Conservation (phyloP, 2,329 filamentous ascomycete species). For the Sclerotinia spermophila region DNA sequence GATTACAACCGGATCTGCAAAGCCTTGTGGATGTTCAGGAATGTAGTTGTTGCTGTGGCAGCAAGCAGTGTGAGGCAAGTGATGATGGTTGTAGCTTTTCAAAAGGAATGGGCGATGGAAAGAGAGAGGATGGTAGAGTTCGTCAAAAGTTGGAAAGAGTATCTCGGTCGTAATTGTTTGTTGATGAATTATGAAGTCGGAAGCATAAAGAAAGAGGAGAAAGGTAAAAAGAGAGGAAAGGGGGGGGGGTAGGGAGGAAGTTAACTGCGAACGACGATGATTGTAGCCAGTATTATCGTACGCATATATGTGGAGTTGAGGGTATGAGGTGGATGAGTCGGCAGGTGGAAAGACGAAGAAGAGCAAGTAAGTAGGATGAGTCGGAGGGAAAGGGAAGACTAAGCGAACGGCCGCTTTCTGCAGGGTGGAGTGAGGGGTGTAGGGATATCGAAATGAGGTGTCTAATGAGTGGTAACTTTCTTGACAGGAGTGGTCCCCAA, state of each 20-base stretch:
- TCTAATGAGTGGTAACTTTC: slow-evolving; percentile 2
- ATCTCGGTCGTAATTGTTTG: background rate
- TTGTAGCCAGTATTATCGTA: slow-evolving; percentile 34
- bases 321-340: slow-evolving; percentile 21
- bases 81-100: slow-evolving; percentile 15
- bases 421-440: background rate
- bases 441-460: slow-evolving; percentile 16
- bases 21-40: slow-evolving; percentile 18
- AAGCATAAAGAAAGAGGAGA: slow-evolving; percentile 24
- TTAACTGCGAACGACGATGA: slow-evolving; percentile 34
- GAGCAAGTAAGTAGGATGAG: slow-evolving; percentile 14
- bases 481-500: background rate
- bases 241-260: slow-evolving; percentile 36
- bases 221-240: slow-evolving; percentile 37
- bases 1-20: slow-evolving; percentile 21
- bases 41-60: slow-evolving; percentile 27
- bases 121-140: slow-evolving; percentile 19
- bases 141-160: slow-evolving; percentile 31
- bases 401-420: slow-evolving; percentile 1
- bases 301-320: slow-evolving; percentile 23
- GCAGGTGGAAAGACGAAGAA: slow-evolving; percentile 10
- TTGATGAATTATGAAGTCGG: slow-evolving; percentile 21
- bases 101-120: slow-evolving; percentile 21
- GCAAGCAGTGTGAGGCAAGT: slow-evolving; percentile 27
- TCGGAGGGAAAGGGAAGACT: slow-evolving; percentile 15